phyloP scores from a whole-genome alignment of 257 asterid genomes.

The Solanum gracilifrons region DNA sequence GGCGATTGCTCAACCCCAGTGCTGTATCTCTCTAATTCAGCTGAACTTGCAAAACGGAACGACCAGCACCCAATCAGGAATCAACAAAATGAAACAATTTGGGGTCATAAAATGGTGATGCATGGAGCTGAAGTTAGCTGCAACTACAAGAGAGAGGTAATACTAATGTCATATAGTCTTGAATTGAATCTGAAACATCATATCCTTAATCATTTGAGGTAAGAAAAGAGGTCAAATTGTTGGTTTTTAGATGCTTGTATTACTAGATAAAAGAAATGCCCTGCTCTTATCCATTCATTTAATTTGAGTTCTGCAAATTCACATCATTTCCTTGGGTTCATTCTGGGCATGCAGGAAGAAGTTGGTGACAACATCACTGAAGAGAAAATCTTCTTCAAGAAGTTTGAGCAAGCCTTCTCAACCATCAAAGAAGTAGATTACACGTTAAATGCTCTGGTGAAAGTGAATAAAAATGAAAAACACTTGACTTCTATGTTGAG shows the following conservation, averaged over 20 bases:
- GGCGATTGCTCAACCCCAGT: conserved; percentile 4
- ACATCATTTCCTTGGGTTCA: neutral
- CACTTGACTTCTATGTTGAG: conserved; percentile 35
- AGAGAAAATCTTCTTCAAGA: conserved; percentile 33
- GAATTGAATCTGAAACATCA: neutral
- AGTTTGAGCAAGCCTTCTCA: conserved; percentile 45
- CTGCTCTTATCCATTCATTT: neutral
- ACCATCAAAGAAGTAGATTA: conserved; percentile 57
- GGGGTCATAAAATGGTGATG: neutral
- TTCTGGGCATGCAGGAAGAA: conserved; percentile 21
- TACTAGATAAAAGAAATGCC: neutral
- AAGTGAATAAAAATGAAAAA: conserved; percentile 50
- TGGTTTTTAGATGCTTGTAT: neutral
- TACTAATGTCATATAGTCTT: neutral
- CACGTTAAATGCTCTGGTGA: conserved; percentile 40
- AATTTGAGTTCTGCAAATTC: neutral
- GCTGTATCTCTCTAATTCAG: conserved; percentile 3
- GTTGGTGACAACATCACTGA: conserved; percentile 13
- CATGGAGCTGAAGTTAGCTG: conserved; percentile 15
- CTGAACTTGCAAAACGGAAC: conserved; percentile 2
- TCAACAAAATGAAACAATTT: conserved; percentile 4
- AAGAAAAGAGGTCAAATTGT: neutral
- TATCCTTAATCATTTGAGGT: neutral
- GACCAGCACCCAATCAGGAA: conserved; percentile 6
- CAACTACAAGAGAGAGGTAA: conserved; percentile 25